Evolutionary conservation across 2,329 filamentous ascomycete species (phyloP).

Genomic region (Penicillium frequentans): DNA sequence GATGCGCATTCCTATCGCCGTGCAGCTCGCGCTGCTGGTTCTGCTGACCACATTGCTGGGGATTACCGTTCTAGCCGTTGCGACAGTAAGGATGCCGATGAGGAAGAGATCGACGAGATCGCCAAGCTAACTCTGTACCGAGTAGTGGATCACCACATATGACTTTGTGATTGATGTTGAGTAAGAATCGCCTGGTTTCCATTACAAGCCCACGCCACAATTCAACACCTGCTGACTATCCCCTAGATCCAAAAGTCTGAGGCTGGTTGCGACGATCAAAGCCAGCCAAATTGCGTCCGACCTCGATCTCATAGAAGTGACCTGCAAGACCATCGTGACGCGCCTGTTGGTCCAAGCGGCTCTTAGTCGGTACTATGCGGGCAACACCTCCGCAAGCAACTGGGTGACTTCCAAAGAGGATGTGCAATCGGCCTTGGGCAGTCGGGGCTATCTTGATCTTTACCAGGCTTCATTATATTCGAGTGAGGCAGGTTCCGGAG

Average conservation of each 20-base stretch:
- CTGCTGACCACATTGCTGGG: slow-evolving; percentile 71
- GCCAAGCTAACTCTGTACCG: not conserved
- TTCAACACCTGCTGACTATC: slow-evolving; percentile 2
- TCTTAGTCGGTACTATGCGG: slow-evolving; percentile 50
- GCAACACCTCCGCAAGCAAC: slow-evolving; percentile 56
- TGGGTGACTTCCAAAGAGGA: slow-evolving; percentile 66
- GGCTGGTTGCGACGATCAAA: slow-evolving; percentile 82
- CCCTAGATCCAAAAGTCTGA: slow-evolving; percentile 59
- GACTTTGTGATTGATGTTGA: slow-evolving; percentile 60
- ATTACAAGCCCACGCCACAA: not conserved
- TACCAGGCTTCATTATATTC: slow-evolving; percentile 75
- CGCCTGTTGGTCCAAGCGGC: slow-evolving; percentile 55
- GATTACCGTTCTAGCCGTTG: slow-evolving; percentile 75
- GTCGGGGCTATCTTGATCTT: slow-evolving; percentile 55
- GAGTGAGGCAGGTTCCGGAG: slow-evolving; percentile 61
- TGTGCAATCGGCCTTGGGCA: slow-evolving; percentile 66
- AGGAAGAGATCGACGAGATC: not conserved
- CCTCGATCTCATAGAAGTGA: slow-evolving; percentile 75
- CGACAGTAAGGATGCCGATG: slow-evolving; percentile 40
- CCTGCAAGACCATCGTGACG: slow-evolving; percentile 70
- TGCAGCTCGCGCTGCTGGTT: slow-evolving; percentile 81
- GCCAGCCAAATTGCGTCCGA: slow-evolving; percentile 77
- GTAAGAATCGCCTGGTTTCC: slow-evolving; percentile 23
- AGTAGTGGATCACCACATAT: slow-evolving; percentile 61
- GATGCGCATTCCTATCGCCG: slow-evolving; percentile 84